Percentiles rank a stretch among this genome's conserved stretches.
These are phyloP conservation scores for Dimargaris cristalligena DNA, from an alignment of 192 early-diverging fungal species.

Conservation along the genomic window DNA sequence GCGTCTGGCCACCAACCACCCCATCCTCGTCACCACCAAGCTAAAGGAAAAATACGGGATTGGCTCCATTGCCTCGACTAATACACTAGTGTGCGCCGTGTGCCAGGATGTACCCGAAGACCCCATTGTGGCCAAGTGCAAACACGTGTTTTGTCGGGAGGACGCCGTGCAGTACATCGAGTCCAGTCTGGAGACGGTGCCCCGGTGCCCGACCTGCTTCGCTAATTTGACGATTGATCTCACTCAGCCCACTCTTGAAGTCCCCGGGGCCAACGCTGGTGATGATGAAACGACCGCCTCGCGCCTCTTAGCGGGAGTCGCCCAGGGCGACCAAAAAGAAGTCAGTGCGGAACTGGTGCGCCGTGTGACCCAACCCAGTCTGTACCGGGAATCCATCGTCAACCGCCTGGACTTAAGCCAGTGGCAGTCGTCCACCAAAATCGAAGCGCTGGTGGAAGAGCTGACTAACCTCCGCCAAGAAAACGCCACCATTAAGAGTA, in stretches of 20 bases:
- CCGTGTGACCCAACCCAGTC: constrained; percentile 27
- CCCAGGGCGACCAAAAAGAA: neutral
- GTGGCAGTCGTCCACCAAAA: constrained; percentile 86
- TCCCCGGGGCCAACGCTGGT: constrained; percentile 17
- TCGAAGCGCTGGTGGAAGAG: constrained; percentile 86
- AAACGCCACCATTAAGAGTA: constrained; percentile 59
- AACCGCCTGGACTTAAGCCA: constrained; percentile 76
- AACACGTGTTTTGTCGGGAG: constrained; percentile 81
- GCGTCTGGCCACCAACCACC: constrained; percentile 84
- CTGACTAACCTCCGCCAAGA: constrained; percentile 51
- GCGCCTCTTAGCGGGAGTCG: constrained; percentile 5
- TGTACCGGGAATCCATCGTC: constrained; percentile 54
- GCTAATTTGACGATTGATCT: constrained; percentile 57
- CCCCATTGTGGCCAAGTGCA: constrained; percentile 63
- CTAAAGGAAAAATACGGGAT: constrained; percentile 17
- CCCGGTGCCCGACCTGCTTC: constrained; percentile 66
- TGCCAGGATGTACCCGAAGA: constrained; percentile 83
- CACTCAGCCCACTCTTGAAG: constrained; percentile 32
- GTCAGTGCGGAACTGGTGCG: neutral
- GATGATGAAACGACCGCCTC: neutral
- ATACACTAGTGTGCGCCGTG: constrained; percentile 65
- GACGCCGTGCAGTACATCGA: constrained; percentile 41
- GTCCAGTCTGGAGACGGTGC: constrained; percentile 18
- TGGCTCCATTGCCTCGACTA: neutral
- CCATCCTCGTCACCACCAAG: constrained; percentile 50